Evolutionary conservation across 2,329 filamentous ascomycete genomes (phyloP), one percentile per base, ranked within the genome.

Genomic region (Thielaviopsis punctulata): DNA sequence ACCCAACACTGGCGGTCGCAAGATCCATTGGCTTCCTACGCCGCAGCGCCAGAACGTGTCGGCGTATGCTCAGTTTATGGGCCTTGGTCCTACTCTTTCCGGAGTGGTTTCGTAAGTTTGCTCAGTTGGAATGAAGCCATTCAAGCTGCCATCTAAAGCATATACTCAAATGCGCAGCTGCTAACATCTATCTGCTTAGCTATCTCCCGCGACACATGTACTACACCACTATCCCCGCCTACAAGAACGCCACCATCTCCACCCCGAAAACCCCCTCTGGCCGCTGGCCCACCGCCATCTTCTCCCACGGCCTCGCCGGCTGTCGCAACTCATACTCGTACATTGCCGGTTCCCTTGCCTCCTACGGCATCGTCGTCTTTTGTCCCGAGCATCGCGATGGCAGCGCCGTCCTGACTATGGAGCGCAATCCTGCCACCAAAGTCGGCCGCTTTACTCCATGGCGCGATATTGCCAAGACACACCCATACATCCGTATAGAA

Each of bases 311-410:
- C 1, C 71, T 94, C 1, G 87, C 84, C 36, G 87, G 87, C 36
- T 82, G 78, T 55, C 76, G 85, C 58, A 92, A 92, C 60, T 79
- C 85, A 10, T 94, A 94, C 67, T 90, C 85, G n/a, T 82, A 89
- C 61, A 68, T 93, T 22, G 82, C 76, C 18, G 84, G 84, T 15
- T 86, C 84, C 0, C 68, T 94, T 24, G 84, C 87, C 4, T 87
- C 84, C 19, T 81, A 92, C 60, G 87, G 87, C 41, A 72, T 89
- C 21, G 78, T 92, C 7, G 86, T 93, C 2, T 69, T 90, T 51
- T 87, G 85, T 53, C 79, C 85, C 0, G 87, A 93, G 60, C 87
- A 93, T 62, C 76, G 87, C 45, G 87, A 94, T 60, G 85, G 86
- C 49, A 89, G 83, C 62, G 75, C 83, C 2, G 82, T 86, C 1